These are phyloP conservation scores for Leptographium wingfieldii DNA, from an alignment of 2,329 filamentous ascomycete genomes.

Conservation along the genomic window DNA sequence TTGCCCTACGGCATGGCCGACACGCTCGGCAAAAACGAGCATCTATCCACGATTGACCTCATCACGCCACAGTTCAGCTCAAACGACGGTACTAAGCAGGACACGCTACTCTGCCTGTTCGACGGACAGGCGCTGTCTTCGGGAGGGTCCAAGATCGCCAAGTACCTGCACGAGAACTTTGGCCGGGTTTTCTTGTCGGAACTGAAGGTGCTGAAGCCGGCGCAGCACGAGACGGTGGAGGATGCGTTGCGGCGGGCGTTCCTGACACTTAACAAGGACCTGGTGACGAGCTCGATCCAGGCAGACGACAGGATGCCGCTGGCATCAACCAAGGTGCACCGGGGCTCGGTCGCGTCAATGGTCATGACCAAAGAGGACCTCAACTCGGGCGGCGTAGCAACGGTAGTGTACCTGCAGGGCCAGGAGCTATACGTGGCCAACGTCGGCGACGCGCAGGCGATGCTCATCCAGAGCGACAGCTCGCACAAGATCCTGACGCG, in stretches of 20 bases:
- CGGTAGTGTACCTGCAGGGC: constrained; percentile 77
- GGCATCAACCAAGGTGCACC: constrained; percentile 39
- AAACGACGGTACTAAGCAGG: constrained; percentile 51
- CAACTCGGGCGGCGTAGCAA: constrained; percentile 80
- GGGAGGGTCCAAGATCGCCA: constrained; percentile 89
- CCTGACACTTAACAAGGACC: constrained; percentile 81
- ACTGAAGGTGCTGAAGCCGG: constrained; percentile 55
- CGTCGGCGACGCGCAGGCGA: constrained; percentile 89
- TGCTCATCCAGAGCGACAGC: constrained; percentile 83
- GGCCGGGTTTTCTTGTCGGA: constrained; percentile 73
- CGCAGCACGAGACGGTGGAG: constrained; percentile 58
- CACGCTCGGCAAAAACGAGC: constrained; percentile 82
- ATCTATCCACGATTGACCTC: constrained; percentile 89
- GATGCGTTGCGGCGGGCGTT: constrained; percentile 84
- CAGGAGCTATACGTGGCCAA: constrained; percentile 92
- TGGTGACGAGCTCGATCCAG: constrained; percentile 73
- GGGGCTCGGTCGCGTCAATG: constrained; percentile 54
- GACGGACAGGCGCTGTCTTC: constrained; percentile 83
- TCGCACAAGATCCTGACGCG: constrained; percentile 71
- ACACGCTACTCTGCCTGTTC: constrained; percentile 88
- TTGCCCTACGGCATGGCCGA: constrained; percentile 97
- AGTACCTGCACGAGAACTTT: constrained; percentile 94
- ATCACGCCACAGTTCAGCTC: constrained; percentile 82
- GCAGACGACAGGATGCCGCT: constrained; percentile 32
- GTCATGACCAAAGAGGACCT: constrained; percentile 82